Evolutionary conservation across 768 basidiomycete genomes (phyloP).

Genomic region (Paxillus ammoniavirescens): DNA sequence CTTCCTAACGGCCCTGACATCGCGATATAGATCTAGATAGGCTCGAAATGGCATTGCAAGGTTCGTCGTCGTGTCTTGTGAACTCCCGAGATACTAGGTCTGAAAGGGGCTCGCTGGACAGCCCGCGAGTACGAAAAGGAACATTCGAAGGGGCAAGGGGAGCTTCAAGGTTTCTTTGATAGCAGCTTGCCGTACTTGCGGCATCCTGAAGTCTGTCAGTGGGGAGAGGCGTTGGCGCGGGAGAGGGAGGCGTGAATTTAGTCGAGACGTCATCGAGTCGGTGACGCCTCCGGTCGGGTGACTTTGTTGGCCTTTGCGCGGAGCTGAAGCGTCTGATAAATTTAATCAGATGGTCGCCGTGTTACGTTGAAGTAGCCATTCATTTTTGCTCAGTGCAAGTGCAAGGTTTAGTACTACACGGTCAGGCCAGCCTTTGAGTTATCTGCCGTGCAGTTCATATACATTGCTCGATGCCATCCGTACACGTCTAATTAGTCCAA

Average conservation of each 20-base stretch:
- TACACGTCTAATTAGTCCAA: too few species aligned
- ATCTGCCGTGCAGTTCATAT: too few species aligned
- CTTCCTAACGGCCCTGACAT: not conserved
- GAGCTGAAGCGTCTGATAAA: too few species aligned
- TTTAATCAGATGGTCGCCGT: too few species aligned
- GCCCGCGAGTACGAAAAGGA: conserved; percentile 73
- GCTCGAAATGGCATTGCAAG: conserved; percentile 87
- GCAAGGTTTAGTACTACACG: too few species aligned
- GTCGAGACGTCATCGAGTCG: not conserved
- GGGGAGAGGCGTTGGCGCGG: conserved; percentile 50
- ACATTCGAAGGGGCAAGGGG: conserved; percentile 38
- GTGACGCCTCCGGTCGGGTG: too few species aligned
- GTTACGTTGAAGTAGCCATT: too few species aligned
- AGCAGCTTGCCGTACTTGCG: conserved; percentile 69
- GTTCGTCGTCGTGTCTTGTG: conserved; percentile 29
- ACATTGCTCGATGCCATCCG: too few species aligned
- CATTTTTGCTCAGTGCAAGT: too few species aligned
- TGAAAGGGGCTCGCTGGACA: conserved; percentile 19
- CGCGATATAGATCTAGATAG: conserved; percentile 67
- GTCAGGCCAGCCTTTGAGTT: too few species aligned
- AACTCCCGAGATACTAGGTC: not conserved
- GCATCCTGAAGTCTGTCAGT: conserved; percentile 70
- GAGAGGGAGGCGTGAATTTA: conserved; percentile 2
- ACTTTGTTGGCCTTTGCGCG: too few species aligned
- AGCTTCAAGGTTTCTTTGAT: conserved; percentile 78